A percentile compares a stretch with the other conserved stretches of the same genome.
phyloP scores from a whole-genome alignment of 257 asterid species.

The Oldenlandia corymbosa region DNA sequence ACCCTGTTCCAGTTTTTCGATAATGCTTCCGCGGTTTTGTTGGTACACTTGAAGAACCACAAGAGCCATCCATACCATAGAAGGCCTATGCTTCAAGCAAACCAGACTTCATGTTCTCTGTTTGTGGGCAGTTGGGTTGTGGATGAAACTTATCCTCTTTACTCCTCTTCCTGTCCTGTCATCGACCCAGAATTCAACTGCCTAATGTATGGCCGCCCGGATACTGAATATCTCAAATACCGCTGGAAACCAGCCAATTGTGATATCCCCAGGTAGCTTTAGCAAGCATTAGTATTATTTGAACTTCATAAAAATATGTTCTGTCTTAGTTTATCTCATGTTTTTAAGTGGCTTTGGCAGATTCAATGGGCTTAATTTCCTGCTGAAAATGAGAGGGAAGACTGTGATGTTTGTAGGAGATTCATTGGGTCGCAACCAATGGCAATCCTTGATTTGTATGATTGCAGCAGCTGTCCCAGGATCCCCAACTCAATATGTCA shows the following conservation, averaged over 20 bases:
- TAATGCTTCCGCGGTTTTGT: conserved; percentile 41
- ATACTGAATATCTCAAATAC: conserved; percentile 72
- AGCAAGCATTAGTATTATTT: no score
- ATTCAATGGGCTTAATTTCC: conserved; percentile 36
- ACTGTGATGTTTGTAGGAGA: conserved; percentile 95
- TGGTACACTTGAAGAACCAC: conserved; percentile 36
- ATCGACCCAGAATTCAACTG: conserved; percentile 82
- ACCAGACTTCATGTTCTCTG: conserved; percentile 52
- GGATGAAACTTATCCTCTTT: conserved; percentile 59
- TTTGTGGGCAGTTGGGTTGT: conserved; percentile 78
- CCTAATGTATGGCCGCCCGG: conserved; percentile 81
- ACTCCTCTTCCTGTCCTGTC: conserved; percentile 53
- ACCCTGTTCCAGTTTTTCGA: conserved; percentile 23
- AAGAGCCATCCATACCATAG: conserved; percentile 30
- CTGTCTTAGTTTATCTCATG: neutral
- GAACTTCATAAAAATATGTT: neutral
- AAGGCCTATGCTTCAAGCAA: conserved; percentile 44
- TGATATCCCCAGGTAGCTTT: conserved; percentile 64
- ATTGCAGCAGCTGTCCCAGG: conserved; percentile 51
- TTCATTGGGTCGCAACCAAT: conserved; percentile 85
- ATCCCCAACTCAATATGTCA: conserved; percentile 50
- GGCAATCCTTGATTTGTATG: conserved; percentile 86
- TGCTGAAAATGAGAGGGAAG: conserved; percentile 33
- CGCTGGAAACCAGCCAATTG: conserved; percentile 86
- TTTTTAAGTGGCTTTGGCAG: conserved; percentile 5